These are phyloP conservation scores for Ceratobasidium sp. DNA, from an alignment of 1,284 basidiomycete species.

Conservation along the genomic window DNA sequence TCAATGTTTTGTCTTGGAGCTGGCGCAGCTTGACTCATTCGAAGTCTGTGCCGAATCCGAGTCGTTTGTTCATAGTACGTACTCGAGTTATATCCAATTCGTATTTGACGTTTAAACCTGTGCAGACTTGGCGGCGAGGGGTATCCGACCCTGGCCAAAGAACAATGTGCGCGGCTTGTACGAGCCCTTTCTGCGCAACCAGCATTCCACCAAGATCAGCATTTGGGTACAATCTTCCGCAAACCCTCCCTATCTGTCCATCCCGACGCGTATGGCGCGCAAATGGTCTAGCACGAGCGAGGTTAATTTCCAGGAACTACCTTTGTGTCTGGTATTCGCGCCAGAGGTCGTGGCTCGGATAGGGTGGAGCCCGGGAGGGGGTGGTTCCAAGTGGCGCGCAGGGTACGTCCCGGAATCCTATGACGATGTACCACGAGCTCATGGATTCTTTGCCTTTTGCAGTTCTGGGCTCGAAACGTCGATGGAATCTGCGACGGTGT, in stretches of 20 bases:
- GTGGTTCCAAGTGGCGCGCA: background rate
- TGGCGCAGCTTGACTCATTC: conserved; percentile 2
- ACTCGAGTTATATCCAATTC: background rate
- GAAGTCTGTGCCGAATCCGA: background rate
- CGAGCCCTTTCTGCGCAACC: background rate
- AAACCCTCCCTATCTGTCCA: background rate
- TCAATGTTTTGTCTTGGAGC: background rate
- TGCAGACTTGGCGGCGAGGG: background rate
- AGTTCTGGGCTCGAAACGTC: background rate
- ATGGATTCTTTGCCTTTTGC: background rate
- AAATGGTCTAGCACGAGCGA: background rate
- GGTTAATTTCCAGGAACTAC: background rate
- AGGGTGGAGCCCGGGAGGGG: background rate
- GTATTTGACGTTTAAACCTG: background rate
- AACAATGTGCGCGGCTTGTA: background rate
- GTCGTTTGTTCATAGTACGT: background rate
- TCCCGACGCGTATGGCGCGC: background rate
- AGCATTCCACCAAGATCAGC: conserved; percentile 9
- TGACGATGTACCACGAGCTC: background rate
- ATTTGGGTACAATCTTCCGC: background rate
- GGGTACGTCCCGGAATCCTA: background rate
- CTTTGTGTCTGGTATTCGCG: background rate
- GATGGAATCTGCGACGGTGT: background rate
- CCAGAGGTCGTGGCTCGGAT: background rate
- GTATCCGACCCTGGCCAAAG: conserved; percentile 3